Evolutionary conservation across 768 basidiomycete genomes (phyloP), one percentile per base, ranked within the genome.

Genomic region (Lyophyllum atratum): DNA sequence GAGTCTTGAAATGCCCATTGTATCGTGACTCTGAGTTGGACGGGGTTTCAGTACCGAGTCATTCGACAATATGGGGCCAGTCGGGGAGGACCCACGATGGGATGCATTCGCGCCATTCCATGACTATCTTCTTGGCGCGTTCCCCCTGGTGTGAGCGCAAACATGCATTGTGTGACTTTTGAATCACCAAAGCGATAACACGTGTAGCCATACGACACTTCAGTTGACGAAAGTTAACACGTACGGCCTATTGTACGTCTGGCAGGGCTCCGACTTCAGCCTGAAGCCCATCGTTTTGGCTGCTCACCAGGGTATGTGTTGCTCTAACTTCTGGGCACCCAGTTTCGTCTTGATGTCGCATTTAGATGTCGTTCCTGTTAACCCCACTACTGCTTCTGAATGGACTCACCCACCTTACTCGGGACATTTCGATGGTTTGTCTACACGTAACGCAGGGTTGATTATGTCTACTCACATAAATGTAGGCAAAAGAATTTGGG

Each of bases 241-340:
- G 0, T 90, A 89, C 62, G 91, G 83, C 0, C 76, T 92, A 19
- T 69, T 90, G 8, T 90, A 83, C 66, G 81, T 84, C 48, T 92
- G 90, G 90, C 73, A 79, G 51, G 91, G 90, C 1, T 78, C 81
- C 3, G 78, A 90, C 60, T 56, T 68, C 11, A 71, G 76, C 0
- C 74, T 89, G n/a, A 89, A 90, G 67, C 91, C 92, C 0, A 62
- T 92, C 15, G 73, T 93, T 12, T 69, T 89, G 40, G 79, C 82
- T n/a, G 86, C 80, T 1, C 87, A 89, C 66, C 86, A 87, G 76
- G 87, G 86, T 82, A 42, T 40, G 43, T 19, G n/a, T 10, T 10
- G 33, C n/a, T n/a, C n/a, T n/a, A n/a, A n/a, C n/a, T n/a, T n/a
- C n/a, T n/a, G n/a, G n/a, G n/a, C n/a, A n/a, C n/a, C n/a, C n/a